These are phyloP conservation scores for Aurinia saxatilis DNA, from an alignment of 345 rosid species.

Conservation along the genomic window DNA sequence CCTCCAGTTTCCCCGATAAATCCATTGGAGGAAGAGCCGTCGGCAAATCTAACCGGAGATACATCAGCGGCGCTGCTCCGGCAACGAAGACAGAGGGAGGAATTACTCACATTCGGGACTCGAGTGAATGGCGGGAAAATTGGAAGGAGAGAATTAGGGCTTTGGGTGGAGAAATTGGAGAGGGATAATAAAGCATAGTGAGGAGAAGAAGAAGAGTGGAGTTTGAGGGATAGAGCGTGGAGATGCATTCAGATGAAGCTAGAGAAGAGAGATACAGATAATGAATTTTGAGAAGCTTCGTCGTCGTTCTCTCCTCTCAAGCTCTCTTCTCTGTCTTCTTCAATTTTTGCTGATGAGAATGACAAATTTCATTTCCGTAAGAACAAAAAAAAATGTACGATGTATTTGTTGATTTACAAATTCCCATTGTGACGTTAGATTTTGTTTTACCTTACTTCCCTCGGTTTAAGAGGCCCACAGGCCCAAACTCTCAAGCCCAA, in stretches of 20 bases:
- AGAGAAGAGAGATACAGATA: not conserved
- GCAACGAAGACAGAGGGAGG: conserved; percentile 25
- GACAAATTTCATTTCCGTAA: too few relatives aligned
- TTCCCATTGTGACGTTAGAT: too few relatives aligned
- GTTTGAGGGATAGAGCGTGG: conserved; percentile 34
- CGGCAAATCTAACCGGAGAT: conserved; percentile 23
- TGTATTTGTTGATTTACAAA: too few relatives aligned
- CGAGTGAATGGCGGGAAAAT: conserved; percentile 18
- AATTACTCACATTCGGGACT: not conserved
- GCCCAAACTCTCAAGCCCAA: too few relatives aligned
- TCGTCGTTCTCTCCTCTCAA: not conserved
- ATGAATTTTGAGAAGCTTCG: not conserved
- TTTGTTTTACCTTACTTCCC: too few relatives aligned
- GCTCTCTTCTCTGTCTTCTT: conserved; percentile 5
- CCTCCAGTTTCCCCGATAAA: conserved; percentile 24
- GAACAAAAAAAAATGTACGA: too few relatives aligned
- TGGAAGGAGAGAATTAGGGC: conserved; percentile 32
- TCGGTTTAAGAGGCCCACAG: too few relatives aligned
- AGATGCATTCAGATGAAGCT: conserved; percentile 40
- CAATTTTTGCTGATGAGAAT: not conserved
- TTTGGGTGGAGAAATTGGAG: conserved; percentile 20
- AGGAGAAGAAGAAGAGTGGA: conserved; percentile 26
- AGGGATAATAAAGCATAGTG: conserved; percentile 23
- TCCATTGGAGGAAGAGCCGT: conserved; percentile 27
- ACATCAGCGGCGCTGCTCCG: conserved; percentile 24